Evolutionary conservation across 225 moss, liverwort and hornwort genomes (phyloP), one percentile per base, ranked within the genome.

Genomic region (Climacium dendroides): DNA sequence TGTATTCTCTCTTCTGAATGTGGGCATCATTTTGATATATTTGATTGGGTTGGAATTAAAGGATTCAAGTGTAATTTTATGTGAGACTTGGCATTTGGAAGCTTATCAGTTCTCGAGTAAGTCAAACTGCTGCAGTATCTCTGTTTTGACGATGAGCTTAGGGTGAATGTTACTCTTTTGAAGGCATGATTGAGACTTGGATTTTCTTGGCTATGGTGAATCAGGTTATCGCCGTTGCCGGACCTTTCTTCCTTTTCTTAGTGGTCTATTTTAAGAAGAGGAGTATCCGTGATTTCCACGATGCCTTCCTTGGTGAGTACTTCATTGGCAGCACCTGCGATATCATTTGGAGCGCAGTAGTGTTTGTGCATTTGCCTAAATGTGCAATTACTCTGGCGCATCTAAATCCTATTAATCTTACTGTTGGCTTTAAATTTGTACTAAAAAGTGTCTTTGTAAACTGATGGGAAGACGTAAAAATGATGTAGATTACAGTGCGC

Each of bases 291-390:
- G 97, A 97, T 84, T 87, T 95, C 41, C 95, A 97, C 92, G 75
- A 54, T 69, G 96, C 96, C 60, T 90, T 96, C 75, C 97, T 97
- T 66, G 97, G 97, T 97, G 89, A 95, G 95, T 74, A 25, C 5
- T 71, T 20, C 39, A 59, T 53, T 19, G 41, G 43, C 23, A 39
- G 63, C 26, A n/a, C 25, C 59, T n/a, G 10, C 7, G 69, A 37
- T 64, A 13, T 22, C 24, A n/a, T 72, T 54, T 15, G 29, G 45
- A 79, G 63, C 54, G 35, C 7, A 37, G 15, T 48, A 47, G 52
- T 30, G 58, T 60, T 54, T 32, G 52, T 52, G 41, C 64, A 25
- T 25, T 35, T 22, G 6, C 70, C 19, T 45, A 45, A 67, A n/a
- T n/a, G n/a, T n/a, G n/a, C n/a, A n/a, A n/a, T n/a, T n/a, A n/a